Base-by-base conservation (phyloP, 352 stramenopile genomes). In the Phytopythium chamaehyphon region DNA sequence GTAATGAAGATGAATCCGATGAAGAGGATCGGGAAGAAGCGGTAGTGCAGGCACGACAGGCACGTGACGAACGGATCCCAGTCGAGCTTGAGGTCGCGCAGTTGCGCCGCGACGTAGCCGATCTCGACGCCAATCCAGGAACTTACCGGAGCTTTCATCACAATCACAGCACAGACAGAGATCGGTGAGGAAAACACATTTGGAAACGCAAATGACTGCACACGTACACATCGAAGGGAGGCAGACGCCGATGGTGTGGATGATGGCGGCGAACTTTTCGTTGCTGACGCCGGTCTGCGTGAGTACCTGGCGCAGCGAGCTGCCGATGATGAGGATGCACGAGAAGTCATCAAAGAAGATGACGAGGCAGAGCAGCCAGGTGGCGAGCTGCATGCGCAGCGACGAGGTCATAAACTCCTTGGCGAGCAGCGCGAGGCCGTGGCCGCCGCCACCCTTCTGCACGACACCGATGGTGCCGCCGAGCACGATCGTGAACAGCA, bases 281-380 rank as follows among this genome's bases (percentile, higher is more conserved):
- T 73, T 74, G 50, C 81, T 93, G 43, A 96, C 85, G 37, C 86
- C 79, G 1, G 81, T 93, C 50, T 92, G 68, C 50, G 76, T 88
- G 36, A 94, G 51, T 35, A 93, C 83, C 55, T 87, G 81, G 24
- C 83, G 82, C 44, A 93, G 66, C 47, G 85, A 92, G 64, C 83
- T 94, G 50, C 88, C 88, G 40, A 96, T 83, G 64, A 96, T 96
- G 16, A 96, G 61, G 42, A 95, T 95, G 57, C 80, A 95, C 57
- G 86, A 94, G 69, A 96, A 96, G 66, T 96, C 88, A 59, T 96
- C 88, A 55, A 96, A 96, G 73, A 96, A 96, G 61, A 96, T 93
- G 51, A 93, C 63, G 46, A 91, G 61, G 45, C 83, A 93, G 22
- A 94, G 59, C 43, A 89, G 52, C 81, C 81, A 94, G 40, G 83